Evolutionary conservation across 305 asterid species (phyloP), one percentile per base, ranked within the genome.

Genomic region (Fraxinus xanthoxyloides): DNA sequence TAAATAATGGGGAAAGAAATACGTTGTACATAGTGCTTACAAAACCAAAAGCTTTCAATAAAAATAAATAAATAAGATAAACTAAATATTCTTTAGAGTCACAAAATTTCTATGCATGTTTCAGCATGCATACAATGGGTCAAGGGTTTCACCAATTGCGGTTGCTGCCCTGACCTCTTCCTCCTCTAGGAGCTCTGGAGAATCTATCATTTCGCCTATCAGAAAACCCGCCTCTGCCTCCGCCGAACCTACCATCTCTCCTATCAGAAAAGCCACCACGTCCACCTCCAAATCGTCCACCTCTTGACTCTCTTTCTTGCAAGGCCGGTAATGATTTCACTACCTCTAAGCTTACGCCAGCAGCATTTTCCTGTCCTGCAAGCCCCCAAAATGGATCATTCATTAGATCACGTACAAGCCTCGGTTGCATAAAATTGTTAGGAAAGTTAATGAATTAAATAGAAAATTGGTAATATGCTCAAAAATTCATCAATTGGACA

Each of bases 301-400:
- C 85, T 3, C 87, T 24, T 74, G 80, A 89, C 23, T 93, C 98
- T 83, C 91, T 90, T 72, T 92, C 95, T 89, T 90, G 95, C 85
- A 96, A 86, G 10, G 51, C 84, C 4, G 99, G 99, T 86, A 96
- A 80, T 70, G 79, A 19, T 36, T 86, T 88, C 61, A 93, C 98
- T 72, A 89, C 92, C 84, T 88, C 88, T 80, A 96, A 80, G 46
- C 67, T 91, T 79, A 94, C 89, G 40, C 93, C 97, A 61, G 85
- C 84, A 7, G 91, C 92, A 86, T 88, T 91, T 74, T 86, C 85
- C 76, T 87, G 86, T 65, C 97, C 98, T 96, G 86, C 82, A 85
- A 24, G 4, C 59, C 82, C 23, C 23, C 80, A 76, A 4, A 35
- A 74, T 75, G 17, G 15, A 46, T 63, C 17, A 0, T 61, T 61